Conservation (phyloP, 2,329 filamentous ascomycete species). For the Venturia pyrina region DNA sequence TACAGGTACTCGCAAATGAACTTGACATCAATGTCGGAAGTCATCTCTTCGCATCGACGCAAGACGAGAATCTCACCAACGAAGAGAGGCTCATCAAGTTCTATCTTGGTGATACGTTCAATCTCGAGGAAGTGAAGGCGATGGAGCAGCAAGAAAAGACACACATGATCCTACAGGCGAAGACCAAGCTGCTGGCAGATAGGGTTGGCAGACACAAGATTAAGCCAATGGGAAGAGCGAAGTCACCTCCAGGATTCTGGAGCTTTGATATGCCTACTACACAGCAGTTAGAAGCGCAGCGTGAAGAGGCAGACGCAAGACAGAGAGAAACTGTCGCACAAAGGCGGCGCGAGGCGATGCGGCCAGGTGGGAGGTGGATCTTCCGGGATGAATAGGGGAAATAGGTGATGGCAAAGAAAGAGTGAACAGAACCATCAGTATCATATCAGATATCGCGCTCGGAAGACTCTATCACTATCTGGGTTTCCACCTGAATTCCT, state of each 20-base stretch:
- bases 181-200: conserved; percentile 62
- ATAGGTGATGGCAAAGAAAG: neutral
- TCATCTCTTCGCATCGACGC: conserved; percentile 11
- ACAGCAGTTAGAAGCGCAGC: conserved; percentile 63
- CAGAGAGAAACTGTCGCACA: conserved; percentile 58
- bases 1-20: conserved; percentile 52
- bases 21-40: neutral
- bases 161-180: conserved; percentile 64
- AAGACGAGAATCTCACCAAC: conserved; percentile 21
- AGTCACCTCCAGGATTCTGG: conserved; percentile 84
- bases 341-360: conserved; percentile 73
- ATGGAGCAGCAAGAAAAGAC: conserved; percentile 54
- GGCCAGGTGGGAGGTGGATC: conserved; percentile 63
- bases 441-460: too few species aligned
- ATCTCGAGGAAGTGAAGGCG: conserved; percentile 24
- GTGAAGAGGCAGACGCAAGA: conserved; percentile 51
- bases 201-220: conserved; percentile 64
- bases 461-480: too few species aligned
- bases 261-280: conserved; percentile 79
- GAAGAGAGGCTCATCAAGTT: conserved; percentile 40
- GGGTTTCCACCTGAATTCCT: too few species aligned
- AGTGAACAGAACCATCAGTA: too few species aligned
- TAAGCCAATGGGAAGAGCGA: conserved; percentile 57
- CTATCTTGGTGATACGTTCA: conserved; percentile 38
- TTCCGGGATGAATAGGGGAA: conserved; percentile 65